Evolutionary conservation across 108 stramenopile genomes (phyloP).

Genomic region (Skeletonema menzelii): DNA sequence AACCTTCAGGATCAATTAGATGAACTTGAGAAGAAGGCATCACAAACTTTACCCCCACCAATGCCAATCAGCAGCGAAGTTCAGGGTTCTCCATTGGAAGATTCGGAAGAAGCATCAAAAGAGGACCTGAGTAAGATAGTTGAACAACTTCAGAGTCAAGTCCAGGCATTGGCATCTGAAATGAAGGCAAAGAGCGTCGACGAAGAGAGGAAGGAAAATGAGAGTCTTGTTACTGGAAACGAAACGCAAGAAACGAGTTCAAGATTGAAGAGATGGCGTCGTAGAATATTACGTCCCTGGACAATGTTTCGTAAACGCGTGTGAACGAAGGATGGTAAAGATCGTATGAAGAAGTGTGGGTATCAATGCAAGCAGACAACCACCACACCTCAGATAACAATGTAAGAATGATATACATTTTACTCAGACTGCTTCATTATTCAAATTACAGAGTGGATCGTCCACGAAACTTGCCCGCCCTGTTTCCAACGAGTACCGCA

Average conservation of each 20-base stretch:
- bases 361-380: too few relatives aligned
- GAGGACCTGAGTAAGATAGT: background rate
- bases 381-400: too few relatives aligned
- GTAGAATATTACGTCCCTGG: conserved; percentile 18
- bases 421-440: too few relatives aligned
- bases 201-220: background rate
- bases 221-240: background rate
- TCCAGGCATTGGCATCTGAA: background rate
- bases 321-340: background rate
- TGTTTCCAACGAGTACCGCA: too few relatives aligned
- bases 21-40: background rate
- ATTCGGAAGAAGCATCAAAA: background rate
- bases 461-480: too few relatives aligned
- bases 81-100: background rate
- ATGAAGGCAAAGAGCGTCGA: background rate
- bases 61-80: background rate
- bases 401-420: too few relatives aligned
- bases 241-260: background rate
- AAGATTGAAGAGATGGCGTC: conserved; percentile 4
- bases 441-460: too few relatives aligned
- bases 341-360: too few relatives aligned
- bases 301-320: conserved; percentile 2
- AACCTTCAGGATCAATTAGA: background rate
- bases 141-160: conserved; percentile 7
- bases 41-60: background rate